Conservation (phyloP, 179 eudicot genomes). For the Beta lomatogona region DNA sequence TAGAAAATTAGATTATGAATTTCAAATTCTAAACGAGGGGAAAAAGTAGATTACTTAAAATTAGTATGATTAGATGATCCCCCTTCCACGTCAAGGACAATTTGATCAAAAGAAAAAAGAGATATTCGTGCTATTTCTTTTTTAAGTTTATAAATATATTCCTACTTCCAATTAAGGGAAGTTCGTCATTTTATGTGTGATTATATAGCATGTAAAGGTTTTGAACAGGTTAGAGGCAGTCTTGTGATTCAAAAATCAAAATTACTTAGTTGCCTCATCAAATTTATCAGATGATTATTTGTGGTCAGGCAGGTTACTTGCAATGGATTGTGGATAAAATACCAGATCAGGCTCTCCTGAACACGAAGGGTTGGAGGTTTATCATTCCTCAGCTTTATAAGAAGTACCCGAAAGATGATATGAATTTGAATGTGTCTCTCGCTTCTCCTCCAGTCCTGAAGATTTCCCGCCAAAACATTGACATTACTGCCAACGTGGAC, state of each 20-base stretch:
- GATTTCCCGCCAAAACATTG: slow-evolving; percentile 50
- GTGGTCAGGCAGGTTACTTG: slow-evolving; percentile 73
- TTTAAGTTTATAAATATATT: not conserved
- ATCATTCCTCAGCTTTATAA: slow-evolving; percentile 79
- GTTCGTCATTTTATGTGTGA: not conserved
- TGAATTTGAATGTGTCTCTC: slow-evolving; percentile 76
- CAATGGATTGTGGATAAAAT: slow-evolving; percentile 80
- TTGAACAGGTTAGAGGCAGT: not conserved
- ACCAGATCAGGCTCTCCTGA: slow-evolving; percentile 71
- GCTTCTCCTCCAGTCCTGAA: slow-evolving; percentile 56
- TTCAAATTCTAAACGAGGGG: not conserved
- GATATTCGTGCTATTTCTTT: not conserved
- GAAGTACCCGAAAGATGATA: slow-evolving; percentile 74
- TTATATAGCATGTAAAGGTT: not conserved
- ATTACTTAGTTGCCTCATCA: not conserved
- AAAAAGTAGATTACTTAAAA: not conserved
- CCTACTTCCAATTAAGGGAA: not conserved
- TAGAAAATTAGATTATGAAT: not conserved
- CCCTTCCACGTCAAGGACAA: not conserved
- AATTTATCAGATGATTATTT: not conserved
- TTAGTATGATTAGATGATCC: not conserved
- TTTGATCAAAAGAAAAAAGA: not conserved
- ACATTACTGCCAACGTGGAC: slow-evolving; percentile 45
- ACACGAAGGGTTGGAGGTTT: slow-evolving; percentile 89
- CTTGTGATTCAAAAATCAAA: not conserved